These are phyloP conservation scores for Komagataella populi DNA, from an alignment of 805 yeast species.

Conservation along the genomic window DNA sequence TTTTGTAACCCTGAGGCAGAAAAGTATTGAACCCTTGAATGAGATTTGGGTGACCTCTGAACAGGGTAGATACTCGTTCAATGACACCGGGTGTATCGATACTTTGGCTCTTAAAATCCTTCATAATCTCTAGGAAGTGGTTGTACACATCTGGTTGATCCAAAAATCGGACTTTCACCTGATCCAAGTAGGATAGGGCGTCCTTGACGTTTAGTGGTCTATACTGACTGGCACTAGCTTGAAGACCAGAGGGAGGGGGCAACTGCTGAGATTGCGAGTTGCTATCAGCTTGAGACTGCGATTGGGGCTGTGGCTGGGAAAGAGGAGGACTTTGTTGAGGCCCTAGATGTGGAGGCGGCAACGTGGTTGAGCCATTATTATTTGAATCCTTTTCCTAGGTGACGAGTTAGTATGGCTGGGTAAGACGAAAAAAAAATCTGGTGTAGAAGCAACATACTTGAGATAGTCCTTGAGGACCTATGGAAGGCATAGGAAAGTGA, in stretches of 20 bases:
- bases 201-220: conserved; percentile 91
- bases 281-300: conserved; percentile 5
- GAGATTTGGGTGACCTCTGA: conserved; percentile 84
- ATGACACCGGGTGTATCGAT: conserved; percentile 98
- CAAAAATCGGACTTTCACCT: conserved; percentile 85
- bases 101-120: conserved; percentile 90
- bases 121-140: conserved; percentile 94
- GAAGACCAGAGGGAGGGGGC: conserved; percentile 9
- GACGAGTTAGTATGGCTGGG: not conserved
- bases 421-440: not conserved
- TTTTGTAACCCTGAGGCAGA: conserved; percentile 90
- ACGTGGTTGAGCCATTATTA: not conserved
- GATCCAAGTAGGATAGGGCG: conserved; percentile 89
- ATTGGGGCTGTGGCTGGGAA: conserved; percentile 11
- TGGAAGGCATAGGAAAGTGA: conserved; percentile 30
- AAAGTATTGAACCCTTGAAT: conserved; percentile 97
- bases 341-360: conserved; percentile 6
- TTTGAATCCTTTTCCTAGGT: not conserved
- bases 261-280: conserved; percentile 2
- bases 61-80: conserved; percentile 82
- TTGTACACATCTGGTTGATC: conserved; percentile 93
- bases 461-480: conserved; percentile 16
- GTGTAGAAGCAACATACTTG: conserved; percentile 11
- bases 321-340: conserved; percentile 8
- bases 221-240: conserved; percentile 23